phyloP scores from a whole-genome alignment of 163 green algal species.

The Scenedesmus sp. region DNA sequence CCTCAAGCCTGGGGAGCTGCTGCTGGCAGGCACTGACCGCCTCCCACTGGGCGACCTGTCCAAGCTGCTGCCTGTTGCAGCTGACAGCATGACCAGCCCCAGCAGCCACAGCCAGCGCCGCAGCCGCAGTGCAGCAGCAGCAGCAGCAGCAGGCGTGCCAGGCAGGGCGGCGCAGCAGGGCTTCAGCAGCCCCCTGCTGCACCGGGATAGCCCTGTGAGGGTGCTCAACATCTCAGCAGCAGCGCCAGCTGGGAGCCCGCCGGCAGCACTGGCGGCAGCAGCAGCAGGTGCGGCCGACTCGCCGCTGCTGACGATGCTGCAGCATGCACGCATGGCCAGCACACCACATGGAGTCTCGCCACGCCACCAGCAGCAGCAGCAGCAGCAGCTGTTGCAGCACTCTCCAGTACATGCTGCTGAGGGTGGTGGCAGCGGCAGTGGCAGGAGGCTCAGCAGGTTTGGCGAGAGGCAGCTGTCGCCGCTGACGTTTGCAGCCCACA shows the following conservation, averaged over 20 bases:
- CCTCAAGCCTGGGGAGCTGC: slow-evolving; percentile 7
- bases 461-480: slow-evolving; percentile 18
- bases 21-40: not conserved
- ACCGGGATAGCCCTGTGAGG: slow-evolving; percentile 17
- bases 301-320: slow-evolving; percentile 38
- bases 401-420: not conserved
- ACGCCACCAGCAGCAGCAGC: not conserved
- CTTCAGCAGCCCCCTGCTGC: not conserved
- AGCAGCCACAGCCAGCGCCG: not conserved
- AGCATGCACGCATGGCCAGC: not conserved
- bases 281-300: not conserved
- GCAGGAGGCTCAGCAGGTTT: slow-evolving; percentile 29
- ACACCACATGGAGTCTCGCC: not conserved
- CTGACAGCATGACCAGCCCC: not conserved
- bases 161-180: not conserved
- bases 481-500: not conserved
- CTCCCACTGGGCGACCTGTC: slow-evolving; percentile 37
- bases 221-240: slow-evolving; percentile 8
- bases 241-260: not conserved
- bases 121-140: not conserved
- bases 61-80: slow-evolving; percentile 13
- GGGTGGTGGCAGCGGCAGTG: not conserved
- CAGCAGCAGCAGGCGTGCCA: not conserved
- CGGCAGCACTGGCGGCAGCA: slow-evolving; percentile 16
- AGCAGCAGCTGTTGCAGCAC: slow-evolving; percentile 21